Evolutionary conservation across 2,329 filamentous ascomycete genomes (phyloP).

Genomic region (Claviceps capensis): DNA sequence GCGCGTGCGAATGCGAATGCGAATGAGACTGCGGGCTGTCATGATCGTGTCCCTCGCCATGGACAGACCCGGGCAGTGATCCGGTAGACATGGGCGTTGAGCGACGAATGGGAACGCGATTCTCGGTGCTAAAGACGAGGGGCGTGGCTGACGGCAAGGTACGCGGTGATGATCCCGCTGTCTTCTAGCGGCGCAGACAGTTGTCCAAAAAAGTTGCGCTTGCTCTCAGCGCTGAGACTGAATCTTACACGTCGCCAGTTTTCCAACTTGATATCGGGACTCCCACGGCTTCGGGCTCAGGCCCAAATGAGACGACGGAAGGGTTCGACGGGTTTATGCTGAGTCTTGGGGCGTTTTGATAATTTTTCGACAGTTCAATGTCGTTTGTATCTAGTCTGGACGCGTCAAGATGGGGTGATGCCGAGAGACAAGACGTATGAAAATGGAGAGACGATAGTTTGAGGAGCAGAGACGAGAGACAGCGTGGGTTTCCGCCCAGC

Average conservation of each 20-base stretch:
- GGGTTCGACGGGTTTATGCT: too few species aligned
- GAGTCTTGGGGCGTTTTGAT: too few species aligned
- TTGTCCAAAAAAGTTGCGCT: background rate
- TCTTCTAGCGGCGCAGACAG: background rate
- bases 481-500: background rate
- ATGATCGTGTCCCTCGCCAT: conserved; percentile 17
- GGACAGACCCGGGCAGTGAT: conserved; percentile 17
- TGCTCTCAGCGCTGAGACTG: background rate
- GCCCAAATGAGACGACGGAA: too few species aligned
- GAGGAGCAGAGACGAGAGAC: background rate
- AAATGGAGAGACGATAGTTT: background rate
- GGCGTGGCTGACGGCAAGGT: conserved; percentile 35
- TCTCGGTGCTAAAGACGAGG: conserved; percentile 33
- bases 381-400: too few species aligned
- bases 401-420: too few species aligned
- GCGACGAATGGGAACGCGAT: conserved; percentile 25
- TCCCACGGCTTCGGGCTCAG: background rate
- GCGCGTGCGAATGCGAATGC: conserved; percentile 10
- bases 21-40: conserved; percentile 14
- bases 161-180: conserved; percentile 40
- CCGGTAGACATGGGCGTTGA: conserved; percentile 26
- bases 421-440: background rate
- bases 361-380: too few species aligned
- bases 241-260: background rate
- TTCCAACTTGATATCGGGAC: background rate